A percentile compares a stretch with the other conserved stretches of the same genome.
phyloP scores from a whole-genome alignment of 2,329 filamentous ascomycete species.

The Fonsecaea multimorphosa region DNA sequence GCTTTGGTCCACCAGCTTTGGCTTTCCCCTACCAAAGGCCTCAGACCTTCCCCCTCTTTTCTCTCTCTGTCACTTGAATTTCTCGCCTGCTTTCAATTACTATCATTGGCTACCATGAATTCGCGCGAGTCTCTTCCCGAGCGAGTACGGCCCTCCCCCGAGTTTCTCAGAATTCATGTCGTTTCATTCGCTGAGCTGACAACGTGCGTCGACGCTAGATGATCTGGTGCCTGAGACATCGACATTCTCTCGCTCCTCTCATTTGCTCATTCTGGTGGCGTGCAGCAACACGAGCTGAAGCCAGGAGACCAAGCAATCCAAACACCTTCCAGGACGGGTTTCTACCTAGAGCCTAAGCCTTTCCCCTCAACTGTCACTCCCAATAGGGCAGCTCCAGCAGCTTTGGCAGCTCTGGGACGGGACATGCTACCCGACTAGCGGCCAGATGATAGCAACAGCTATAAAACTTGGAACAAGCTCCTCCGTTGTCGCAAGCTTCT shows the following conservation, averaged over 20 bases:
- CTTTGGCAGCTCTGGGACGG: background rate
- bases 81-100: background rate
- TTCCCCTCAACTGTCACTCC: slow-evolving; percentile 7
- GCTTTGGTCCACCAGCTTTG: background rate
- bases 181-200: background rate
- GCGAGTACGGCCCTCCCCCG: background rate
- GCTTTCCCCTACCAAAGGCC: background rate
- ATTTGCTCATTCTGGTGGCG: slow-evolving; percentile 6
- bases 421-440: background rate
- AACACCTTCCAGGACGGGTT: slow-evolving; percentile 12
- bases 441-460: slow-evolving; percentile 1
- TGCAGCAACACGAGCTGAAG: slow-evolving; percentile 12
- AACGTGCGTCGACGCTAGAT: background rate
- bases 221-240: slow-evolving; percentile 25
- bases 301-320: slow-evolving; percentile 3
- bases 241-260: background rate
- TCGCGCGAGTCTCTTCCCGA: background rate
- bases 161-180: background rate
- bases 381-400: slow-evolving; percentile 13
- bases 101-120: background rate
- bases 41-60: background rate
- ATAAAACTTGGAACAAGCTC: slow-evolving; percentile 10
- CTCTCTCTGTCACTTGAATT: background rate
- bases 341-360: too few species aligned
- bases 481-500: background rate